These are phyloP conservation scores for Podochytrium sp. DNA, from an alignment of 192 early-diverging fungal genomes.

Conservation along the genomic window DNA sequence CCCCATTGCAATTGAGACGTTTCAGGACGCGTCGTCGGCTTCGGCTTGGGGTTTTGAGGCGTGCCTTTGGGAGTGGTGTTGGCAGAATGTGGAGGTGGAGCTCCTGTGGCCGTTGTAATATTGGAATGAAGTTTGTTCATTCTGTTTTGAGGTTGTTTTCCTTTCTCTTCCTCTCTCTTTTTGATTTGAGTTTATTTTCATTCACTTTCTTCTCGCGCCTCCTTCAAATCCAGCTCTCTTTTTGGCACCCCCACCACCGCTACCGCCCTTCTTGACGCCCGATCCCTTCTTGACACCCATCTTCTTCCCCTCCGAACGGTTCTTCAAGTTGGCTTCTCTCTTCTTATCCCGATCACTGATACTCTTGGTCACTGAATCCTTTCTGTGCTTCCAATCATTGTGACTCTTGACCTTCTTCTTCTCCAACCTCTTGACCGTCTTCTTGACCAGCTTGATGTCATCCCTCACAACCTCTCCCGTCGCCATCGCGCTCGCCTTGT, in stretches of 20 bases:
- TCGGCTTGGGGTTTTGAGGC: too few species aligned
- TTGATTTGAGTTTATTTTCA: too few species aligned
- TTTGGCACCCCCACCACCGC: conserved; percentile 40
- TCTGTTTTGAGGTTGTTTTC: too few species aligned
- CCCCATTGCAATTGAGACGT: too few species aligned
- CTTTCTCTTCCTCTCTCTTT: too few species aligned
- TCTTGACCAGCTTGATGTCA: conserved; percentile 86
- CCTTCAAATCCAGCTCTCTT: conserved; percentile 28
- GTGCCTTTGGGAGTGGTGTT: too few species aligned
- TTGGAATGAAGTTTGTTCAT: too few species aligned
- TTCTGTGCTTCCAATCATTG: conserved; percentile 82
- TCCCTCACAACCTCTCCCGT: conserved; percentile 93
- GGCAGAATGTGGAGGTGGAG: too few species aligned
- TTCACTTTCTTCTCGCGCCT: conserved; percentile 12
- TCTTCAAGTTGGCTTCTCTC: conserved; percentile 85
- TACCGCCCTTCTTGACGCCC: conserved; percentile 64
- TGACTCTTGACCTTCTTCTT: conserved; percentile 83
- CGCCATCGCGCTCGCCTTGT: conserved; percentile 77
- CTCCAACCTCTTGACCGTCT: conserved; percentile 85
- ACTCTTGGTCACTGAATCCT: conserved; percentile 62
- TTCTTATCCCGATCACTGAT: conserved; percentile 75
- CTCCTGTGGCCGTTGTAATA: too few species aligned
- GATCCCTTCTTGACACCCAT: conserved; percentile 63
- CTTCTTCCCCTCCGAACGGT: conserved; percentile 77
- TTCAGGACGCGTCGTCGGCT: too few species aligned